phyloP scores from a whole-genome alignment of 2,329 filamentous ascomycete species.

The Myriosclerotinia duriaeana region DNA sequence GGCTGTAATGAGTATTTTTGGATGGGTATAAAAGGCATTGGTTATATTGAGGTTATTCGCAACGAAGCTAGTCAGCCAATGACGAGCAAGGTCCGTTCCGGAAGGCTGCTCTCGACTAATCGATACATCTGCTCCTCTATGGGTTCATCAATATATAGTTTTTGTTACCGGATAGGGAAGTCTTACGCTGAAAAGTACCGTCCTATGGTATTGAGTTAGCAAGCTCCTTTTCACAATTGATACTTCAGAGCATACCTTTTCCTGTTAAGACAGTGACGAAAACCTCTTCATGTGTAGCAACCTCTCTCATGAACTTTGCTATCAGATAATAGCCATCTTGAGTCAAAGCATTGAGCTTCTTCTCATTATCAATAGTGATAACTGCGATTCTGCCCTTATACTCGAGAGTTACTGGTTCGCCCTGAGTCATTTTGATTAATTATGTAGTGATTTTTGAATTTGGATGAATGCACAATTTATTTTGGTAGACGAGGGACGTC shows the following conservation, averaged over 20 bases:
- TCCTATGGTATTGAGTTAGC: constrained; percentile 29
- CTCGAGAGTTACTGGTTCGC: constrained; percentile 46
- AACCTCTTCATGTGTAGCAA: constrained; percentile 77
- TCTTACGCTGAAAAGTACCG: constrained; percentile 82
- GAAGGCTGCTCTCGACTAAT: constrained; percentile 49
- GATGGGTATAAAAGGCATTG: constrained; percentile 86
- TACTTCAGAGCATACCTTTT: constrained; percentile 59
- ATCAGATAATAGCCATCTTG: constrained; percentile 75
- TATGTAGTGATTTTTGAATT: neutral
- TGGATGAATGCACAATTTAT: neutral
- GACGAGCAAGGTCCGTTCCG: constrained; percentile 45
- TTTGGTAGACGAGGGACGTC: neutral
- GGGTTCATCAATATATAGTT: constrained; percentile 25
- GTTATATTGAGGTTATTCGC: constrained; percentile 87
- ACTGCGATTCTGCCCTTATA: constrained; percentile 72
- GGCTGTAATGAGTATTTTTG: constrained; percentile 87
- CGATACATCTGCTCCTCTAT: constrained; percentile 76
- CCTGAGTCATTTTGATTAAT: constrained; percentile 28
- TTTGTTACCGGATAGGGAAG: neutral
- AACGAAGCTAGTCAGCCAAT: constrained; percentile 71
- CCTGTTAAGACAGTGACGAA: constrained; percentile 82
- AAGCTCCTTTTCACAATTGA: neutral
- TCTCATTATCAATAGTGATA: constrained; percentile 80
- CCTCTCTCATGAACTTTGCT: constrained; percentile 68
- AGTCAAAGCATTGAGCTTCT: constrained; percentile 83